Evolutionary conservation across 192 early-diverging fungal genomes (phyloP).

Genomic region (Paraglomus occultum): DNA sequence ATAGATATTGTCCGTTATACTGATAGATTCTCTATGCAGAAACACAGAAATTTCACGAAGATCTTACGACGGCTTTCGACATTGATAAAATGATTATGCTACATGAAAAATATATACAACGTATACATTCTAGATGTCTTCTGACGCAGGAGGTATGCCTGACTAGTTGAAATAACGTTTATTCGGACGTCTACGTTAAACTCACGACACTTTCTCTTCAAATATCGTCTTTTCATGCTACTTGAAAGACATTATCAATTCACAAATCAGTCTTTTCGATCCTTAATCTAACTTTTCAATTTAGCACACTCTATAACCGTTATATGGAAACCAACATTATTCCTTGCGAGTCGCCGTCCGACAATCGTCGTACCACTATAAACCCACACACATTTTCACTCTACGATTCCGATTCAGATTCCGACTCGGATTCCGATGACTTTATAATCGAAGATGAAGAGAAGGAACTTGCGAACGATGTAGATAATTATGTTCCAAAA

Average conservation of each 20-base stretch:
- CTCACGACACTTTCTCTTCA: neutral
- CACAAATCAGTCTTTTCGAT: conserved; percentile 21
- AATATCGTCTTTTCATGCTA: too few relatives aligned
- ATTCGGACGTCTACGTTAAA: neutral
- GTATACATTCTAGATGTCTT: conserved; percentile 38
- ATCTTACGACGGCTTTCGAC: conserved; percentile 31
- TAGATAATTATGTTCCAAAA: neutral
- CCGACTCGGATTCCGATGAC: neutral
- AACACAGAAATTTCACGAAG: conserved; percentile 32
- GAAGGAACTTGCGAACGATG: neutral
- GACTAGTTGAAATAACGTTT: neutral
- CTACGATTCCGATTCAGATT: conserved; percentile 12
- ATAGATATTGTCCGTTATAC: neutral
- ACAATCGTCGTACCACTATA: too few relatives aligned
- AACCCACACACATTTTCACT: too few relatives aligned
- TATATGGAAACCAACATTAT: neutral
- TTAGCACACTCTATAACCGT: conserved; percentile 21
- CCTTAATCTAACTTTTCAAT: conserved; percentile 21
- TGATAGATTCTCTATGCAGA: conserved; percentile 41
- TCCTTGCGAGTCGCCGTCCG: too few relatives aligned
- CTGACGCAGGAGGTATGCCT: conserved; percentile 37
- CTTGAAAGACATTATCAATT: conserved; percentile 7
- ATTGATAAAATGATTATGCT: conserved; percentile 40
- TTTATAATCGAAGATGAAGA: conserved; percentile 3
- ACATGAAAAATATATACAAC: conserved; percentile 33